phyloP scores from a whole-genome alignment of 1,284 basidiomycete genomes.

The Sanghuangporus baumii region DNA sequence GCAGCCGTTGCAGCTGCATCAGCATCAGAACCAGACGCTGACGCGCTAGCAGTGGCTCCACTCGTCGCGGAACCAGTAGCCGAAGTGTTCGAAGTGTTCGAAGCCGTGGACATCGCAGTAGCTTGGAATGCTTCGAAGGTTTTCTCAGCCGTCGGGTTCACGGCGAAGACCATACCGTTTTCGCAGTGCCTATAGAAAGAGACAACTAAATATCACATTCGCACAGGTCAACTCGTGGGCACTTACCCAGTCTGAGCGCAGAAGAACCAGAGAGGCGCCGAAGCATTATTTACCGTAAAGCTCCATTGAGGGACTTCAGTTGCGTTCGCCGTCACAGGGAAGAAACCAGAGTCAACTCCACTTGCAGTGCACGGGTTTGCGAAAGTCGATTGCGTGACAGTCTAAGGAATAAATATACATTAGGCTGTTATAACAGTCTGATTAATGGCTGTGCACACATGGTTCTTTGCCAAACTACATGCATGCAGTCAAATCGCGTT shows the following conservation, averaged over 20 bases:
- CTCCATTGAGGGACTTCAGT: constrained; percentile 29
- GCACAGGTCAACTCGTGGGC: constrained; percentile 19
- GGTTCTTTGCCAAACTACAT: constrained; percentile 32
- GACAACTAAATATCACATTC: background rate
- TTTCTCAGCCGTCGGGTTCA: constrained; percentile 31
- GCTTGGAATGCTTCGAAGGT: constrained; percentile 31
- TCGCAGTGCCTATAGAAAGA: constrained; percentile 28
- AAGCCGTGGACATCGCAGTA: constrained; percentile 16
- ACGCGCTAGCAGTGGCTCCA: constrained; percentile 19
- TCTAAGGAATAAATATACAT: constrained; percentile 27
- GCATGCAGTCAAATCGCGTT: background rate
- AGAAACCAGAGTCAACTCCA: constrained; percentile 41
- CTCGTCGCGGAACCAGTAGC: constrained; percentile 10
- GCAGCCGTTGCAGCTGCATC: background rate
- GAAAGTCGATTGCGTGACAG: constrained; percentile 57
- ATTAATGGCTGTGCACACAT: constrained; percentile 23
- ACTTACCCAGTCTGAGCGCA: constrained; percentile 32
- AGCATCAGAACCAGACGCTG: constrained; percentile 14
- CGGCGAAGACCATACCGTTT: constrained; percentile 37
- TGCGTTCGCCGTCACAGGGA: constrained; percentile 27
- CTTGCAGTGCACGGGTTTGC: constrained; percentile 34
- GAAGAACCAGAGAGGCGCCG: constrained; percentile 37
- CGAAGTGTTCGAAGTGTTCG: constrained; percentile 12
- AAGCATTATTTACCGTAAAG: constrained; percentile 33
- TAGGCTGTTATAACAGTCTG: background rate